phyloP scores from a whole-genome alignment of 768 basidiomycete genomes.

The Lanmaoa rubissima region DNA sequence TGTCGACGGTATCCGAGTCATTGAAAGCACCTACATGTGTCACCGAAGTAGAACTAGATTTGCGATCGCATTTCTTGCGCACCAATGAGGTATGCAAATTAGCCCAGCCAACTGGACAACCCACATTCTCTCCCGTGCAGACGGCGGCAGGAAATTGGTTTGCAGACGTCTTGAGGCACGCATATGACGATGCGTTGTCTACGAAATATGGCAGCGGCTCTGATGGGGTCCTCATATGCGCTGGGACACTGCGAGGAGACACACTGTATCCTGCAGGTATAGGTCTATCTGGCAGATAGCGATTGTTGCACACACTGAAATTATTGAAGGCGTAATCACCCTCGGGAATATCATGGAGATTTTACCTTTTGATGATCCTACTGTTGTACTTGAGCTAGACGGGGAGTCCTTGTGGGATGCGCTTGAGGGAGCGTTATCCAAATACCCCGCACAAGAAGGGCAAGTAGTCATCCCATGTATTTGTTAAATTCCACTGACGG shows the following conservation, averaged over 20 bases:
- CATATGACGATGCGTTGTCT: slow-evolving; percentile 71
- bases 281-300: neutral
- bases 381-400: slow-evolving; percentile 77
- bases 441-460: slow-evolving; percentile 93
- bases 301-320: neutral
- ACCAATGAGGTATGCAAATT: slow-evolving; percentile 55
- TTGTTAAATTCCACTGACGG: neutral
- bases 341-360: slow-evolving; percentile 89
- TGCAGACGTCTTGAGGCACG: slow-evolving; percentile 78
- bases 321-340: slow-evolving; percentile 59
- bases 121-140: slow-evolving; percentile 32
- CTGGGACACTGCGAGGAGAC: slow-evolving; percentile 85
- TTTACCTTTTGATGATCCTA: slow-evolving; percentile 83
- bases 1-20: slow-evolving; percentile 65
- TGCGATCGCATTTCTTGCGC: slow-evolving; percentile 73
- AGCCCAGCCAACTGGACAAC: neutral
- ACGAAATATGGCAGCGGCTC: slow-evolving; percentile 60
- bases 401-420: slow-evolving; percentile 79
- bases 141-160: slow-evolving; percentile 79
- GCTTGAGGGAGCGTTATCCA: slow-evolving; percentile 67
- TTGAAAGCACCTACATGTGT: slow-evolving; percentile 77
- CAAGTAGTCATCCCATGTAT: slow-evolving; percentile 28
- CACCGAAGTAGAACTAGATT: slow-evolving; percentile 63
- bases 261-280: slow-evolving; percentile 79
- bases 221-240: slow-evolving; percentile 79